Conservation (phyloP, 306 rosid species). For the Corylus heterophylla region DNA sequence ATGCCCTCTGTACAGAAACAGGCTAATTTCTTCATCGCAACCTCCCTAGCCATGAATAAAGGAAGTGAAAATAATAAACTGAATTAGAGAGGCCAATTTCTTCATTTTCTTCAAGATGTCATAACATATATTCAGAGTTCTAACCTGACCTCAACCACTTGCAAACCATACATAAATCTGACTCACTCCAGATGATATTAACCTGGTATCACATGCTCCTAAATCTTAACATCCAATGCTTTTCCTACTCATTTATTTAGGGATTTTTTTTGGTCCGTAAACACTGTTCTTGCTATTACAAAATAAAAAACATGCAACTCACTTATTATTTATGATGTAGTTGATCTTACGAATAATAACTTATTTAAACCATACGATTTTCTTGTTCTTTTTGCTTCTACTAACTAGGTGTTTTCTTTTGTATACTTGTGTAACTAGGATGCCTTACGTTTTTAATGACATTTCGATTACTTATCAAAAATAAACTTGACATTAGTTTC, state of each 20-base stretch:
- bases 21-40: conserved; percentile 84
- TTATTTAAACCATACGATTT: background rate
- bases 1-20: conserved; percentile 59
- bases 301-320: background rate
- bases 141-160: background rate
- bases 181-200: background rate
- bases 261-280: background rate
- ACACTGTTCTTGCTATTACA: background rate
- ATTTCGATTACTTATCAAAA: too few species aligned
- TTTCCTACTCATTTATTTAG: background rate
- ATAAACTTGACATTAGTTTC: too few species aligned
- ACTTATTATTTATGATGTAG: background rate
- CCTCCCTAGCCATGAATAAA: conserved; percentile 60
- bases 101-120: background rate
- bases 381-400: too few species aligned
- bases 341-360: background rate
- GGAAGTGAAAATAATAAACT: background rate
- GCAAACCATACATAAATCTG: background rate
- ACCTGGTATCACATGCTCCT: background rate
- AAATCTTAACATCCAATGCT: background rate
- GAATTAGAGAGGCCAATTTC: background rate
- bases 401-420: too few species aligned
- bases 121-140: background rate
- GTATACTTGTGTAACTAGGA: too few species aligned
- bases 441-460: too few species aligned